Base-by-base conservation (phyloP, 1,139 yeast species). In the Suhomyces bribrorum region DNA sequence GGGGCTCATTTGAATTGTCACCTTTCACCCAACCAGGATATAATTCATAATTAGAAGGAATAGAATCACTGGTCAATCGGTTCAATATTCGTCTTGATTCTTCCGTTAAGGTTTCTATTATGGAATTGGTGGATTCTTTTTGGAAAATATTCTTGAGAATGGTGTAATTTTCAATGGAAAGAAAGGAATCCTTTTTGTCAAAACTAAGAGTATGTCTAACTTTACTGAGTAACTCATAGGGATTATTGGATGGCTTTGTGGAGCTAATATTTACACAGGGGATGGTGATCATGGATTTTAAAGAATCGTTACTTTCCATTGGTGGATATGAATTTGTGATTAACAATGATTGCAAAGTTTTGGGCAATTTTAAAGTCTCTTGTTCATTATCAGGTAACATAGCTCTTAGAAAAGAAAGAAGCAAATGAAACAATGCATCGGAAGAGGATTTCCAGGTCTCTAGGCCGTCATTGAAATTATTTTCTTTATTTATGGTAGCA, bases 371-470 rank as follows among this genome's bases (percentile, higher is more conserved):
- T 17, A 77, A 61, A 22, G 83, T 62, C 37, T 77, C 78, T 39
- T 73, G 73, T 42, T 79, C 75, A 42, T 73, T 79, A 30, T 79
- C 80, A 0, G 90, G 90, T 11, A 85, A 71, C 83, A 87, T 83
- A 14, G 95, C 82, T 46, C 95, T 74, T 41, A 89, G 63, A 53
- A 88, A 89, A 2, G 96, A 78, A 23, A 87, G 62, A 24, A 88
- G 69, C 30, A 89, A 61, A 59, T 89, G 97, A 54, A 86, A 86
- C 61, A 87, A 77, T 0, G 96, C 96, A 54, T 86, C 89, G 5
- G 95, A 83, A 2, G 90, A 87, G 2, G 85, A 79, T 35, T 81
- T 68, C 96, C 96, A 88, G 35, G 77, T 75, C 27, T 79, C 78
- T 36, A 88, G 60, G 2, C 96, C 96, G 46, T 86, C 83, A 28